Conservation (phyloP, 2,329 filamentous ascomycete species). For the Xylaria sp. region DNA sequence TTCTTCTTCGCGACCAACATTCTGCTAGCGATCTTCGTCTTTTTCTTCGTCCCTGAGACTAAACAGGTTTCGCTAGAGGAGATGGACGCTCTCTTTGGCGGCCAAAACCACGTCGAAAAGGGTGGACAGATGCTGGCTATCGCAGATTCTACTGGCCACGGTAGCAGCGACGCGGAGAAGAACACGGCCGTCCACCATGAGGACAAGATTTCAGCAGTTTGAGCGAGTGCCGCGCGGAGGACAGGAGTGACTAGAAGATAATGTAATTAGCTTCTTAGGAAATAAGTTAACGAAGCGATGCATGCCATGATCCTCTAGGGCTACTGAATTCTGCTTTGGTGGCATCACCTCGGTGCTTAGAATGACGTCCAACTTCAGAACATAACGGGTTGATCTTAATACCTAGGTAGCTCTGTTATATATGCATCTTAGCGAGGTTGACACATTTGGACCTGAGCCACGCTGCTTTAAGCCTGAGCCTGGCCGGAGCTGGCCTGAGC, state of each 20-base stretch:
- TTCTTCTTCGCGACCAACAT: constrained; percentile 59
- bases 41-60: constrained; percentile 63
- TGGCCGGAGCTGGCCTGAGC: no score
- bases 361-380: not conserved
- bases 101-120: constrained; percentile 66
- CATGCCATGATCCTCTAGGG: constrained; percentile 6
- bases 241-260: not conserved
- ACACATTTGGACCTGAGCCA: no score
- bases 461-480: no score
- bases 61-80: constrained; percentile 63
- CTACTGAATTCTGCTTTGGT: not conserved
- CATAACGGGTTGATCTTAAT: no score
- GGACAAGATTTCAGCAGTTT: constrained; percentile 19
- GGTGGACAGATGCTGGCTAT: constrained; percentile 59
- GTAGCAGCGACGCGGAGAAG: constrained; percentile 37
- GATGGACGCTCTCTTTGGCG: constrained; percentile 67
- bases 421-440: no score
- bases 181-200: constrained; percentile 21
- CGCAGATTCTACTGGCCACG: constrained; percentile 28
- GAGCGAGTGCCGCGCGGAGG: not conserved
- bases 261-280: constrained; percentile 8
- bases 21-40: constrained; percentile 61
- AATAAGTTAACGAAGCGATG: not conserved
- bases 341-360: not conserved
- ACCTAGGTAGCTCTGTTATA: no score